phyloP scores from a whole-genome alignment of 345 rosid species.

The Salix koriyanagi region DNA sequence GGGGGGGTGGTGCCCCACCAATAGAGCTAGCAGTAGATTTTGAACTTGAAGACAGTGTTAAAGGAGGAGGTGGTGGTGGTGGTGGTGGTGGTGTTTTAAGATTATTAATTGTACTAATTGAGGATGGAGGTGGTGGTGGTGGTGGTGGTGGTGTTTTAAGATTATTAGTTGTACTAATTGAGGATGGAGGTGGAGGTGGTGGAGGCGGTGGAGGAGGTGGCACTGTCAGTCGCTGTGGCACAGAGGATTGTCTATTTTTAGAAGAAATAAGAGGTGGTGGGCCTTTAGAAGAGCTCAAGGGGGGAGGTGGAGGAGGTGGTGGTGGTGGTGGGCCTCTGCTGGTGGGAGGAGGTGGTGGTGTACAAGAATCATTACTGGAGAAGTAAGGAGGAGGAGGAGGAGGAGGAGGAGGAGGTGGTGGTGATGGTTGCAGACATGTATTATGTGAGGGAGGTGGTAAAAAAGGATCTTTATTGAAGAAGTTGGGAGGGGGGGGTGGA shows the following conservation, averaged over 20 bases:
- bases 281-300: slow-evolving; percentile 14
- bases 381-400: slow-evolving; percentile 29
- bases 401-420: slow-evolving; percentile 30
- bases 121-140: slow-evolving; percentile 16
- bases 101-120: slow-evolving; percentile 7
- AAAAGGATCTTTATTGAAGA: slow-evolving; percentile 10
- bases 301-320: slow-evolving; percentile 28
- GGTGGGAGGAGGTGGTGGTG: background rate
- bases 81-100: background rate
- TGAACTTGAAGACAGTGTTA: slow-evolving; percentile 12
- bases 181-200: slow-evolving; percentile 26
- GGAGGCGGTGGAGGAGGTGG: slow-evolving; percentile 31
- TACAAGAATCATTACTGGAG: background rate
- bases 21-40: slow-evolving; percentile 23
- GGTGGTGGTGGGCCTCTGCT: slow-evolving; percentile 20
- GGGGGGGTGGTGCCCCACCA: slow-evolving; percentile 26
- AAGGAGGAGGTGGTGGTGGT: slow-evolving; percentile 1
- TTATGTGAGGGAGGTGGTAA: background rate
- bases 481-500: slow-evolving; percentile 21
- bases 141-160: background rate
- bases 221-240: background rate
- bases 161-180: slow-evolving; percentile 8
- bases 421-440: slow-evolving; percentile 14
- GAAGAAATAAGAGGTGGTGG: slow-evolving; percentile 5
- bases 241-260: slow-evolving; percentile 2